These are phyloP conservation scores for Pichia pseudocactophila DNA, from an alignment of 805 yeast species.

Conservation along the genomic window DNA sequence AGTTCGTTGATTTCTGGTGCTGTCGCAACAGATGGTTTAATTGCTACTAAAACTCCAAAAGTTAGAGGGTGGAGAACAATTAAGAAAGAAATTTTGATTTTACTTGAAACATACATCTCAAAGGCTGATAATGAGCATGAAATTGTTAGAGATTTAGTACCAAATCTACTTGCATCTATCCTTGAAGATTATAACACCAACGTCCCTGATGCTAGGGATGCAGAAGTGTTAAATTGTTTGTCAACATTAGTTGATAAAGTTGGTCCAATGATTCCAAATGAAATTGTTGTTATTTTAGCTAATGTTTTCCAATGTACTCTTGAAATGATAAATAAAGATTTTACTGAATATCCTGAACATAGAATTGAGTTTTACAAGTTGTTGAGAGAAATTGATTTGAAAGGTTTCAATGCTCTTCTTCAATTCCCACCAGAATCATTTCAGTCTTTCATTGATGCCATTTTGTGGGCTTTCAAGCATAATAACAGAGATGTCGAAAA, in stretches of 20 bases:
- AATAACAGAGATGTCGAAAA: slow-evolving; percentile 95
- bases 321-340: slow-evolving; percentile 91
- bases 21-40: slow-evolving; percentile 70
- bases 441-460: slow-evolving; percentile 84
- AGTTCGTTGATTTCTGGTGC: slow-evolving; percentile 75
- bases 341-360: slow-evolving; percentile 95
- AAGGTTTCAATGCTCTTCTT: slow-evolving; percentile 77
- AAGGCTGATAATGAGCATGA: slow-evolving; percentile 82
- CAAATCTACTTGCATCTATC: slow-evolving; percentile 75
- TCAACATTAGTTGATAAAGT: slow-evolving; percentile 82
- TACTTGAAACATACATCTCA: slow-evolving; percentile 81
- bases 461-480: slow-evolving; percentile 97
- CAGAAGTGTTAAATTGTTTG: slow-evolving; percentile 93
- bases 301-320: slow-evolving; percentile 91
- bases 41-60: slow-evolving; percentile 91
- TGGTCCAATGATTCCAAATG: slow-evolving; percentile 81
- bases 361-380: slow-evolving; percentile 92
- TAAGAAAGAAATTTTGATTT: slow-evolving; percentile 84
- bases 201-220: slow-evolving; percentile 96
- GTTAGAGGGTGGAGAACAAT: slow-evolving; percentile 94
- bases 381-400: slow-evolving; percentile 75
- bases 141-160: slow-evolving; percentile 72
- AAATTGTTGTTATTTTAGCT: slow-evolving; percentile 78
- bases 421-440: slow-evolving; percentile 89
- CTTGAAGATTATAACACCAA: slow-evolving; percentile 81